Conservation (phyloP, 495 filamentous ascomycete genomes). For the Pyronema domesticum region DNA sequence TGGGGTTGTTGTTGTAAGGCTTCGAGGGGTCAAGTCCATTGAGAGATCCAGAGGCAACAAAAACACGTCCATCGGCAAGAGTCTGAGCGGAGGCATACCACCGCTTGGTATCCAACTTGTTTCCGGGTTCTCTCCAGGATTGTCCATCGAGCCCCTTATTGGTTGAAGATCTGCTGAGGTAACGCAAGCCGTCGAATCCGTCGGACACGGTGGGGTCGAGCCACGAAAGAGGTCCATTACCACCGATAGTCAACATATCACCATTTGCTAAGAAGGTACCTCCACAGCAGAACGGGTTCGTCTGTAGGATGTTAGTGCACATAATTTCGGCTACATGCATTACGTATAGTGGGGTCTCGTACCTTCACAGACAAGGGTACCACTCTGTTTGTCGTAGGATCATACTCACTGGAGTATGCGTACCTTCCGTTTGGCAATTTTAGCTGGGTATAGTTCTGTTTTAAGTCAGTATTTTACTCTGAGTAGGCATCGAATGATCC, state of each 20-base stretch:
- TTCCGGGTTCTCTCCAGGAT: constrained; percentile 38
- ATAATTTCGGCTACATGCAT: not conserved
- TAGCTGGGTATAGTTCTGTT: constrained; percentile 36
- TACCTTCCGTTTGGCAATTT: constrained; percentile 36
- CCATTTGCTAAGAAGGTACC: constrained; percentile 44
- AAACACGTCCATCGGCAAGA: constrained; percentile 36
- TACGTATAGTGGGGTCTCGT: not conserved
- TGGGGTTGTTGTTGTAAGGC: constrained; percentile 43
- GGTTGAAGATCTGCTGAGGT: constrained; percentile 33
- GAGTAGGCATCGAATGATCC: too few relatives aligned
- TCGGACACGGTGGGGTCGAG: constrained; percentile 41
- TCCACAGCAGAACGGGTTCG: constrained; percentile 46
- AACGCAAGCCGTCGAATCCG: constrained; percentile 41
- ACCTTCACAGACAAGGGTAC: constrained; percentile 33
- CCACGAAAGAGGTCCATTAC: constrained; percentile 37
- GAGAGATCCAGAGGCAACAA: constrained; percentile 44
- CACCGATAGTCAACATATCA: constrained; percentile 35
- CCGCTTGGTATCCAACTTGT: constrained; percentile 35
- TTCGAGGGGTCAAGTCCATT: constrained; percentile 43
- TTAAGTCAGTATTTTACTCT: too few relatives aligned
- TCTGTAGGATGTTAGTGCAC: constrained; percentile 18
- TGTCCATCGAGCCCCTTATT: constrained; percentile 34
- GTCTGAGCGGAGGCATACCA: constrained; percentile 46
- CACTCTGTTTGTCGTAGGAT: constrained; percentile 33
- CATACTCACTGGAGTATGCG: constrained; percentile 43